Percentiles rank a stretch among this genome's conserved stretches.
These are phyloP conservation scores for Marasmius fiardii DNA, from an alignment of 1,284 basidiomycete species.

Conservation along the genomic window DNA sequence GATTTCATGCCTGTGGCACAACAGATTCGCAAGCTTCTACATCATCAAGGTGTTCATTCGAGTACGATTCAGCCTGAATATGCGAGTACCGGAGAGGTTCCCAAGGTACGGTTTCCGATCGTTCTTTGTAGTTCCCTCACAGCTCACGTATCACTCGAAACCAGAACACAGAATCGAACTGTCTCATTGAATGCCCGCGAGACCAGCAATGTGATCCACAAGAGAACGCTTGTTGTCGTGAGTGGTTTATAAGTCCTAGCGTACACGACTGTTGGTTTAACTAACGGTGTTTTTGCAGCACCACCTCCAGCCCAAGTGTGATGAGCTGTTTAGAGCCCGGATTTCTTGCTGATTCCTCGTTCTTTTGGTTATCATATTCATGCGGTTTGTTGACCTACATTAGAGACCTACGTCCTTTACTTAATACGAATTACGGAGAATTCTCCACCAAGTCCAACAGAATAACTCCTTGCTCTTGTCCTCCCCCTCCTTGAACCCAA, in stretches of 20 bases:
- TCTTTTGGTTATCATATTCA: not conserved
- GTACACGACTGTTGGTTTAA: not conserved
- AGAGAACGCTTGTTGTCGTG: conserved; percentile 79
- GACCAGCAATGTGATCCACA: conserved; percentile 64
- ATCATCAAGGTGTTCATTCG: conserved; percentile 92
- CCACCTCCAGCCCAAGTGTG: not conserved
- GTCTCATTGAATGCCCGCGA: conserved; percentile 53
- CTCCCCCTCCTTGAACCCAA: too few relatives aligned
- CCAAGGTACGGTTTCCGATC: conserved; percentile 46
- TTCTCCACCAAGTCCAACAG: too few relatives aligned
- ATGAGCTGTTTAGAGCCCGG: not conserved
- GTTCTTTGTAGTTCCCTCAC: conserved; percentile 8
- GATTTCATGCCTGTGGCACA: conserved; percentile 93
- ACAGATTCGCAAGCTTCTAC: conserved; percentile 81
- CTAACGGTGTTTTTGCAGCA: not conserved
- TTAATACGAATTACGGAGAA: too few relatives aligned
- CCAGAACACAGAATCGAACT: conserved; percentile 37
- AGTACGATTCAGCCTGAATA: conserved; percentile 89
- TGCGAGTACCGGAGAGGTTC: conserved; percentile 28
- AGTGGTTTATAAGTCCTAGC: conserved; percentile 34
- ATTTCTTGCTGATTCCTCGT: not conserved
- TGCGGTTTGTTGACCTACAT: too few relatives aligned
- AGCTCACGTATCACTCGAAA: conserved; percentile 24
- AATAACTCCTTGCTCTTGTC: too few relatives aligned
- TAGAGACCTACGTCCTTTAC: too few relatives aligned